These are phyloP conservation scores for Recurvomyces mirabilis DNA, from an alignment of 495 filamentous ascomycete species.

Conservation along the genomic window DNA sequence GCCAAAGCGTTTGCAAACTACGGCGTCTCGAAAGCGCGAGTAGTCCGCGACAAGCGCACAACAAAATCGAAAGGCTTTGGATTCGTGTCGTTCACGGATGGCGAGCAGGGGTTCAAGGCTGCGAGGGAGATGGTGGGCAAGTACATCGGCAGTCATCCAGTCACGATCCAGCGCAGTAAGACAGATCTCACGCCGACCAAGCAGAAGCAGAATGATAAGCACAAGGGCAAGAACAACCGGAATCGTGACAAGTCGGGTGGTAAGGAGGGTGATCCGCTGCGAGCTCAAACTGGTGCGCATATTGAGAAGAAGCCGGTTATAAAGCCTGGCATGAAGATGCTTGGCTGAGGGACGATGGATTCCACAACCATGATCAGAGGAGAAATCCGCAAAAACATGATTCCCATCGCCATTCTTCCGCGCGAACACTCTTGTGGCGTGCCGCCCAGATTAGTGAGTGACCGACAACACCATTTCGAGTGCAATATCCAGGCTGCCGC, in stretches of 20 bases:
- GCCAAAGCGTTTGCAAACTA: constrained; percentile 88
- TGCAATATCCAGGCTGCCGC: too few relatives aligned
- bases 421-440: too few relatives aligned
- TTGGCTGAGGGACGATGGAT: constrained; percentile 59
- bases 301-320: constrained; percentile 54
- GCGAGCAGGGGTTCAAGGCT: constrained; percentile 89
- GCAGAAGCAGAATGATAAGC: constrained; percentile 34
- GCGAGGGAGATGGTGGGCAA: constrained; percentile 98
- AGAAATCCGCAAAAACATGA: too few relatives aligned
- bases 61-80: constrained; percentile 93
- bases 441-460: too few relatives aligned
- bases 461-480: too few relatives aligned
- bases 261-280: constrained; percentile 20
- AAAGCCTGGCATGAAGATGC: constrained; percentile 53
- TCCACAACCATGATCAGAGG: too few relatives aligned
- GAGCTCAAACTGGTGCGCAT: constrained; percentile 46
- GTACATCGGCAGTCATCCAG: constrained; percentile 94
- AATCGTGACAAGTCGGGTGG: constrained; percentile 28
- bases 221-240: constrained; percentile 32
- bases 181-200: constrained; percentile 72
- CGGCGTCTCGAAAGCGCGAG: constrained; percentile 83
- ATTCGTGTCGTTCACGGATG: constrained; percentile 89
- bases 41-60: constrained; percentile 90
- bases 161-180: constrained; percentile 71
- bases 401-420: too few relatives aligned